Evolutionary conservation across 2,329 filamentous ascomycete genomes (phyloP).

Genomic region (Epichloe sp.): DNA sequence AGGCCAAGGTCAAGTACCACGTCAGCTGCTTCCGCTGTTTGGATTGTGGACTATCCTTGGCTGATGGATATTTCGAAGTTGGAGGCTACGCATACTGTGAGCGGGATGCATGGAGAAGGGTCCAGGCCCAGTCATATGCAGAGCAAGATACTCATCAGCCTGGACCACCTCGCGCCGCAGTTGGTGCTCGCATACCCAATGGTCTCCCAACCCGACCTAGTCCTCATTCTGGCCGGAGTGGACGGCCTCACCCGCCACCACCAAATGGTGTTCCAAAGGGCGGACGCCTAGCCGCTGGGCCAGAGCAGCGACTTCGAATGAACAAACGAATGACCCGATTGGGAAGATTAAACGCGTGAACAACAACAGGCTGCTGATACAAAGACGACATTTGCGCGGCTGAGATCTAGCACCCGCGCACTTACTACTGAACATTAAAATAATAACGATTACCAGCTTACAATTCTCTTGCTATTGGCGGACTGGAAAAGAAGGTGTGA

Average conservation of each 20-base stretch:
- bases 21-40: conserved; percentile 74
- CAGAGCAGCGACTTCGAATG: conserved; percentile 30
- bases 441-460: no score
- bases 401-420: no score
- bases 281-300: conserved; percentile 7
- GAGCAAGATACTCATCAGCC: conserved; percentile 8
- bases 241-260: background rate
- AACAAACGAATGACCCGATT: conserved; percentile 50
- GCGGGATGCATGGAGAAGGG: conserved; percentile 57
- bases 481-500: background rate
- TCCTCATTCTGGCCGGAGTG: conserved; percentile 6
- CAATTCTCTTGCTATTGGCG: no score
- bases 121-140: conserved; percentile 20
- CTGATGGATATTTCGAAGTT: conserved; percentile 85
- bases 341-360: conserved; percentile 22
- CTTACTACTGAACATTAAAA: no score
- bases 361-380: conserved; percentile 29
- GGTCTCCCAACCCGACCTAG: conserved; percentile 10
- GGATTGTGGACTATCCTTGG: conserved; percentile 60
- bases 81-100: conserved; percentile 73
- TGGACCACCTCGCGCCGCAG: conserved; percentile 4
- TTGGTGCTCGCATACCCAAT: conserved; percentile 12
- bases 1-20: conserved; percentile 67
- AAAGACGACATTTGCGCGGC: background rate
- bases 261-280: conserved; percentile 5